Conservation (phyloP, 2,329 filamentous ascomycete genomes). For the Juglanconis oblonga region DNA sequence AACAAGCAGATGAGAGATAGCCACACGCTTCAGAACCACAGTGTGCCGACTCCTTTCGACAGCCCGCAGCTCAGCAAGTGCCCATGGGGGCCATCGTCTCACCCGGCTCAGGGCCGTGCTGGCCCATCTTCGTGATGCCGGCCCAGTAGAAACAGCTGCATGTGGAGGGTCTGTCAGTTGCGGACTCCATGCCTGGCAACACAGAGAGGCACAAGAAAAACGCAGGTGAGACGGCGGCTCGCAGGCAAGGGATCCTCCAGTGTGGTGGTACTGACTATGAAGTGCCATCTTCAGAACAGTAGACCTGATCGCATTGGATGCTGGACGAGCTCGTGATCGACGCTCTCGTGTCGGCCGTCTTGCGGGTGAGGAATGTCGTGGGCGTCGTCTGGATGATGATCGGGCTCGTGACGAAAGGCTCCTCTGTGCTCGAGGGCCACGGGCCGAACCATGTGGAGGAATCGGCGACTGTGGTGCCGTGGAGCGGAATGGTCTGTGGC, state of each 20-base stretch:
- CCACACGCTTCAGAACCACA: no score
- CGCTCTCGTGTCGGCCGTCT: background rate
- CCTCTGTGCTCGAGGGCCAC: background rate
- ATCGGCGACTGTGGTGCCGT: background rate
- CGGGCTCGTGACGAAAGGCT: background rate
- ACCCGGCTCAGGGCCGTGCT: constrained; percentile 33
- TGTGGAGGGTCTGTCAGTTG: background rate
- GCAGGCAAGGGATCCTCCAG: background rate
- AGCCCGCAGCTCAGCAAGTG: background rate
- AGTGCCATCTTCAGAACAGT: background rate
- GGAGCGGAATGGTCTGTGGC: background rate
- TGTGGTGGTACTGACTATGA: background rate
- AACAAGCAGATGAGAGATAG: no score
- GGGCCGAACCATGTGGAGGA: background rate
- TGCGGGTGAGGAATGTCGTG: background rate
- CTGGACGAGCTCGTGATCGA: background rate
- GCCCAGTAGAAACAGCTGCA: constrained; percentile 35
- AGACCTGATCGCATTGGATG: background rate
- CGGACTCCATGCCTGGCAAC: background rate
- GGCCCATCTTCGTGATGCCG: constrained; percentile 34
- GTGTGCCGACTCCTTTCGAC: background rate
- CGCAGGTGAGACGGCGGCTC: no score
- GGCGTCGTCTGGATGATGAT: background rate
- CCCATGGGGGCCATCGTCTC: constrained; percentile 25
- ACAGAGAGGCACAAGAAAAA: no score